Percentiles rank a stretch among this genome's conserved stretches.
phyloP scores from a whole-genome alignment of 2,329 filamentous ascomycete species.

The Colletotrichum somersetense region DNA sequence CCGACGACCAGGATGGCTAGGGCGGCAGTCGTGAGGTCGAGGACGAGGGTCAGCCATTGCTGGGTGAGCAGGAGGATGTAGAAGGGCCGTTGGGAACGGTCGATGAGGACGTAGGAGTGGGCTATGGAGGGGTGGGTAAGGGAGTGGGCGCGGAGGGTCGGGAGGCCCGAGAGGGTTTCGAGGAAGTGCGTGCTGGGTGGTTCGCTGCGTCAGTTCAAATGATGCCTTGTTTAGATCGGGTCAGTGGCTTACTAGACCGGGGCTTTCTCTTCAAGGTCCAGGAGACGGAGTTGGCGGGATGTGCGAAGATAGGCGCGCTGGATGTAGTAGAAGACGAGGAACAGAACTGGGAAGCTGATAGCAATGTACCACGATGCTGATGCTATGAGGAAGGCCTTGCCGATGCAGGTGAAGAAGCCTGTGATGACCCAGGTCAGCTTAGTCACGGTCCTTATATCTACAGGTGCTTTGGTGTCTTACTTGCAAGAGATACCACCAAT shows the following conservation, averaged over 20 bases:
- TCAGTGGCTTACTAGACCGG: constrained; percentile 54
- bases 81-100: constrained; percentile 68
- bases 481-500: constrained; percentile 42
- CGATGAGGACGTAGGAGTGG: constrained; percentile 61
- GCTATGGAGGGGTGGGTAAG: constrained; percentile 60
- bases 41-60: constrained; percentile 66
- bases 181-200: constrained; percentile 51
- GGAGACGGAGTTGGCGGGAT: constrained; percentile 56
- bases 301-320: constrained; percentile 58
- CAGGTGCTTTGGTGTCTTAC: neutral
- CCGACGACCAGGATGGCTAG: constrained; percentile 62
- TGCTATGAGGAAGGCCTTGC: constrained; percentile 56
- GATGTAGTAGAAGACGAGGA: constrained; percentile 48
- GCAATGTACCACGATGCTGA: constrained; percentile 56
- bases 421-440: neutral
- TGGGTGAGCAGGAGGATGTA: constrained; percentile 70
- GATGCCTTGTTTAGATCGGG: constrained; percentile 13
- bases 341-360: constrained; percentile 50
- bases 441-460: neutral
- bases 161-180: constrained; percentile 62
- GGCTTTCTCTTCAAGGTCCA: constrained; percentile 58
- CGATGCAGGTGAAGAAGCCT: constrained; percentile 47
- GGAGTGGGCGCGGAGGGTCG: constrained; percentile 67
- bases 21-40: constrained; percentile 62
- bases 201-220: neutral